Base-by-base conservation (phyloP, 345 rosid species). In the Camelina neglecta region DNA sequence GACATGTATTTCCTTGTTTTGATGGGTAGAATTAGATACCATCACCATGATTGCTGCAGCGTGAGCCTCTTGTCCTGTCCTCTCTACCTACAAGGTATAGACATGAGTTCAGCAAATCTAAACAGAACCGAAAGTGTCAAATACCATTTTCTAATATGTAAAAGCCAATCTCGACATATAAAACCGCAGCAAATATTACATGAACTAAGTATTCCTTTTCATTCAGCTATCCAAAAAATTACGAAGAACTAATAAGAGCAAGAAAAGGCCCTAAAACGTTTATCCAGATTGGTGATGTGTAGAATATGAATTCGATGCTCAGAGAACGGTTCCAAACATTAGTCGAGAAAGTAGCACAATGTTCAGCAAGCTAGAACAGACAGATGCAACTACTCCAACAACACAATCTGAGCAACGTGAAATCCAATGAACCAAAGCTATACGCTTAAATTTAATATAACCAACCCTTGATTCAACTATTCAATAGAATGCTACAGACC, bases 1-100 rank as follows among this genome's bases (percentile, higher is more conserved):
- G 67, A 88, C 81, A 60, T 83, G 45, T 16, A 92, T 85, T 83
- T 92, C 97, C 83, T 76, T 90, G 77, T 69, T 79, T 45, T 85
- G 88, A 54, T 88, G 86, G 56, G 77, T 90, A 60, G 79, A 78
- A 73, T 84, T 79, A 18, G 85, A 60, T 39, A 84, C 83, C 71
- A 85, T 82, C 89, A 88, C 81, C 81, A 79, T 79, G 45, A 53
- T 38, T 67, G 8, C 65, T 54, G 65, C 74, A 42, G 39, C 21
- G 16, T 54, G 2, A 20, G 35, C 76, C 49, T 65, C 61, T 64
- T 64, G 61, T 57, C 72, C 36, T 58, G 15, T 29, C 61, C 50
- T 29, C 0, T 59, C 50, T 39, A 51, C 6, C 68, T 57, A 66
- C 24, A 3, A 72, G 45, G 48, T 15, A 36, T 5, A 26, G n/a